These are phyloP conservation scores for Tulasnella sp. DNA, from an alignment of 768 basidiomycete species.

Conservation along the genomic window DNA sequence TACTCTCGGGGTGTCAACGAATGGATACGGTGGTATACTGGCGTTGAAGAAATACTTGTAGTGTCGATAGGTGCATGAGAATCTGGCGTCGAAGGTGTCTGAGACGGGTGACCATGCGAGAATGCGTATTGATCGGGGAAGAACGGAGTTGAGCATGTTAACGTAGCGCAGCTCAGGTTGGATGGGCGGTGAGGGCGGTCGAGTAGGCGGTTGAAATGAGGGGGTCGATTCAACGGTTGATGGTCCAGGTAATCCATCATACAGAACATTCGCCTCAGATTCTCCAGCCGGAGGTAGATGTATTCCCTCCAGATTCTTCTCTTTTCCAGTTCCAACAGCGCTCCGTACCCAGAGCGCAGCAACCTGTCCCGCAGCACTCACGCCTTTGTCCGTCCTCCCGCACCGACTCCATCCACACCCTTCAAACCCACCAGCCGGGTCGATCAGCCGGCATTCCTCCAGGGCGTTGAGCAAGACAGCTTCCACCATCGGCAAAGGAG, in stretches of 20 bases:
- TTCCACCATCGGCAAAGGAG: constrained; percentile 84
- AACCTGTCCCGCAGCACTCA: constrained; percentile 90
- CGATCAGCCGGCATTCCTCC: constrained; percentile 49
- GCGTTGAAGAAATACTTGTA: constrained; percentile 94
- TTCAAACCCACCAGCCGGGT: constrained; percentile 59
- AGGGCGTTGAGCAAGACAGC: constrained; percentile 73
- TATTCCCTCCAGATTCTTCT: constrained; percentile 23
- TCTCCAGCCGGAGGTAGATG: constrained; percentile 20
- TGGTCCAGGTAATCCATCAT: background rate
- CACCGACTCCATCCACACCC: constrained; percentile 88
- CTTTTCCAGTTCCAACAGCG: constrained; percentile 30
- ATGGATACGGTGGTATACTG: constrained; percentile 6
- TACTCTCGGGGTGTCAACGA: background rate
- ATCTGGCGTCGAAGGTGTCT: constrained; percentile 73
- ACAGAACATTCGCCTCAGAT: background rate
- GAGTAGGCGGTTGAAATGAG: background rate
- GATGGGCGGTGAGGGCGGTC: background rate
- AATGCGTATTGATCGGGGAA: constrained; percentile 82
- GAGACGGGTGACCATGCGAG: constrained; percentile 90
- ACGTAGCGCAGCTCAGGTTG: constrained; percentile 62
- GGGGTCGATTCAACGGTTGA: background rate
- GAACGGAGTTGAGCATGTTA: constrained; percentile 68
- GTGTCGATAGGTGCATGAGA: constrained; percentile 75
- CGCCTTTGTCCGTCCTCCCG: constrained; percentile 90
- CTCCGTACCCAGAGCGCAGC: constrained; percentile 86